Conservation (phyloP, 495 filamentous ascomycete species). For the Lentithecium fluviatile region DNA sequence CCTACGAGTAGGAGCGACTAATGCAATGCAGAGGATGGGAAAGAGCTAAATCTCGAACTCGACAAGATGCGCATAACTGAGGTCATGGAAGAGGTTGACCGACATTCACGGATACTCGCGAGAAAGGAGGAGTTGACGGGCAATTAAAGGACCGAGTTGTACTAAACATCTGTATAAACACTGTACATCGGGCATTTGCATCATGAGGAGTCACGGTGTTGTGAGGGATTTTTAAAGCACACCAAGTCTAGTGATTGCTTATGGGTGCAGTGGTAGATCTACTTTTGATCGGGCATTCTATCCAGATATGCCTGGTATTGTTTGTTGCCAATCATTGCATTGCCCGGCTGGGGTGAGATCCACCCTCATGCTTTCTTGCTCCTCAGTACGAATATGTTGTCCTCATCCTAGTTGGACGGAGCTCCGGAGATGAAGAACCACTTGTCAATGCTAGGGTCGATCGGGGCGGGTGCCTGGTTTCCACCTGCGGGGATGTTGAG, state of each 20-base stretch:
- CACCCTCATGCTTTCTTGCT: neutral
- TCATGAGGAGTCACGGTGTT: constrained; percentile 22
- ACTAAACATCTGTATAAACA: neutral
- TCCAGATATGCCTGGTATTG: no score
- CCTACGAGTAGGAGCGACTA: constrained; percentile 29
- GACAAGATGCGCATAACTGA: constrained; percentile 82
- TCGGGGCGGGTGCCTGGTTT: constrained; percentile 78
- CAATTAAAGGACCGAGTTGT: constrained; percentile 4
- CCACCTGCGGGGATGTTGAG: constrained; percentile 72
- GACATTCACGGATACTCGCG: constrained; percentile 77
- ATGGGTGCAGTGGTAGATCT: no score
- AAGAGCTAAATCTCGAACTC: constrained; percentile 66
- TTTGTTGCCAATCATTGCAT: no score
- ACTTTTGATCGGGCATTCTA: no score
- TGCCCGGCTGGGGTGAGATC: no score
- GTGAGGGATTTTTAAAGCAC: neutral
- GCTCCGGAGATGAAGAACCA: constrained; percentile 99
- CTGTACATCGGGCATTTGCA: neutral
- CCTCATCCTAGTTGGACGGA: constrained; percentile 48
- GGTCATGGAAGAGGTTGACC: constrained; percentile 82
- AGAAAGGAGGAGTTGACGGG: constrained; percentile 71
- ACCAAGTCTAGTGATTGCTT: neutral
- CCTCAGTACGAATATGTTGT: neutral
- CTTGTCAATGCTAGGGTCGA: constrained; percentile 97
- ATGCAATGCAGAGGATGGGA: constrained; percentile 68